phyloP scores from a whole-genome alignment of 768 basidiomycete genomes.

The Phlebiopsis flavidoalba region DNA sequence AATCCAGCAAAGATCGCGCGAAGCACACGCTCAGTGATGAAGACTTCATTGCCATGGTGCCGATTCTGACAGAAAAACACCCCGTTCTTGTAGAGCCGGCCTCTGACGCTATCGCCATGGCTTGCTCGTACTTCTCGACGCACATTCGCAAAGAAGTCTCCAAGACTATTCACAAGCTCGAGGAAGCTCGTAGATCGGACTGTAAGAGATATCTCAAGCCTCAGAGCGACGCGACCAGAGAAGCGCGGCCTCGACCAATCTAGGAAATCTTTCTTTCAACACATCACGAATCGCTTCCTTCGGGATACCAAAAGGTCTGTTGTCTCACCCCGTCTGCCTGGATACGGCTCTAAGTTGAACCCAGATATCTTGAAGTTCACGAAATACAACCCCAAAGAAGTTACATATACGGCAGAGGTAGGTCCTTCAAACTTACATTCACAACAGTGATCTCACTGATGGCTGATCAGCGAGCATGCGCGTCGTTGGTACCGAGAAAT shows the following conservation, averaged over 20 bases:
- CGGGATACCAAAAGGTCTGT: not conserved
- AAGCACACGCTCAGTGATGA: not conserved
- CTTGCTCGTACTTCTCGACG: not conserved
- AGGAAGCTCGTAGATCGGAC: not conserved
- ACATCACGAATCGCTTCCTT: not conserved
- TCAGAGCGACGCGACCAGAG: not conserved
- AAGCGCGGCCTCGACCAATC: not conserved
- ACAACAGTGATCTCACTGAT: not conserved
- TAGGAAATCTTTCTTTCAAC: not conserved
- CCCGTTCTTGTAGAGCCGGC: conserved; percentile 3
- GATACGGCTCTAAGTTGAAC: not conserved
- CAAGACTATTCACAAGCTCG: not conserved
- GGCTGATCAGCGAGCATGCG: not conserved
- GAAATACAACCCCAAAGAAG: not conserved
- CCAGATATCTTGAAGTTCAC: not conserved
- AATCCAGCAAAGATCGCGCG: not conserved
- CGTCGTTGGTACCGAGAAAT: not conserved
- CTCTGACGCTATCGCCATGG: not conserved
- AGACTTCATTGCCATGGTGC: conserved; percentile 1
- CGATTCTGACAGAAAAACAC: not conserved
- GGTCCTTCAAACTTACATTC: not conserved
- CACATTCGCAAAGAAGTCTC: not conserved
- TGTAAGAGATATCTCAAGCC: not conserved
- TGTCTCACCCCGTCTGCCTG: no score
- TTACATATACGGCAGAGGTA: not conserved